Base-by-base conservation (phyloP, 108 stramenopile genomes). In the Schizochytrium sp. region DNA sequence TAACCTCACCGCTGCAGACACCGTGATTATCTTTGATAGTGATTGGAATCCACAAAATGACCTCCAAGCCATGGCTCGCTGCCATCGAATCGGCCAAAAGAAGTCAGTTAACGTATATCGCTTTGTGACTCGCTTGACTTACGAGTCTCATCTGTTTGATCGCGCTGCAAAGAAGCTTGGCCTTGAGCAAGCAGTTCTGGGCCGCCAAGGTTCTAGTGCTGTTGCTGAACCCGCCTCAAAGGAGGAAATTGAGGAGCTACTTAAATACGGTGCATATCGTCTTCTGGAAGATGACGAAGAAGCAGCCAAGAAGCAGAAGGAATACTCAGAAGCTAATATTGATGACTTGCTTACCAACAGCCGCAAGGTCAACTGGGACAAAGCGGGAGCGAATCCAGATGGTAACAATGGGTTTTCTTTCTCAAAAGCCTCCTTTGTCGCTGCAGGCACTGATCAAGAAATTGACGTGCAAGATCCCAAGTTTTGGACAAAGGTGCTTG, bases 21-120 rank as follows among this genome's bases (percentile, higher is more conserved):
- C 96, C 46, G 95, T 97, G 88, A 96, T 99, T 61, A 97, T 99
- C 89, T 98, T 97, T 90, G 98, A 98, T 89, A 93, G 92, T 12
- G 97, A 98, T 89, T 97, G 97, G 97, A 98, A 98, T 89, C 98
- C 98, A 7, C 98, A 99, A 91, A 98, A 98, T 83, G 98, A 99
- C 87, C 72, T 97, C 4, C 98, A 99, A 92, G 98, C 98, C 15
- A 93, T 94, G 88, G 94, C 94, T 13, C 94, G 98, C 3, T 98
- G 98, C 89, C 99, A 99, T 87, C 94, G 98, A 46, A 99, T 99
- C 90, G 99, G 99, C 0, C 99, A 99, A 92, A 99, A 96, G 56
- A 97, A 97, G 89, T 92, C 91, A 17, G 97, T 97, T 28, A 95
- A 93, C 87, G 94, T 97, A 58, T 98, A 97, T 92, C 96, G 98